These are phyloP conservation scores for Colletotrichum truncatum DNA, from an alignment of 2,329 filamentous ascomycete species.

Conservation along the genomic window DNA sequence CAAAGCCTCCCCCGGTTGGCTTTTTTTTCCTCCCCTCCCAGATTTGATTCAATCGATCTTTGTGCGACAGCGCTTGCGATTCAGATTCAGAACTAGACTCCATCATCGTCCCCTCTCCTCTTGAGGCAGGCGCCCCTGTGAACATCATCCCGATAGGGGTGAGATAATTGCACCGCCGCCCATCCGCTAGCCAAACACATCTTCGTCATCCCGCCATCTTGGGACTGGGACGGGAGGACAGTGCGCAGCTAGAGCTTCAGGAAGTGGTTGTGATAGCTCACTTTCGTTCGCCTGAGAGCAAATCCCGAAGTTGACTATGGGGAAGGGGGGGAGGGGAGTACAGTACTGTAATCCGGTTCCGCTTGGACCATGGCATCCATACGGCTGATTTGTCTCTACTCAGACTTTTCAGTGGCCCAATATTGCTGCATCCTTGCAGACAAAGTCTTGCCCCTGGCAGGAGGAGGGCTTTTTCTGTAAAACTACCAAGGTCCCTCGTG, in stretches of 20 bases:
- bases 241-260: not conserved
- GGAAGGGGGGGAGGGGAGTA: too few relatives aligned
- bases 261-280: not conserved
- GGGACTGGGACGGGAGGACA: constrained; percentile 10
- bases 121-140: not conserved
- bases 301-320: constrained; percentile 6
- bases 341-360: too few relatives aligned
- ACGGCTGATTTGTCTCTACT: constrained; percentile 11
- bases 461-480: constrained; percentile 11
- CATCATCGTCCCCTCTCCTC: not conserved
- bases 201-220: constrained; percentile 4
- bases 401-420: constrained; percentile 19
- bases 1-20: not conserved
- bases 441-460: constrained; percentile 16
- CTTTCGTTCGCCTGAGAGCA: not conserved
- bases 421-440: constrained; percentile 27
- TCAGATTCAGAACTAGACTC: constrained; percentile 4
- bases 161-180: not conserved
- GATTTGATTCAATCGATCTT: constrained; percentile 16
- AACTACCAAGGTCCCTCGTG: not conserved
- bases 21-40: not conserved
- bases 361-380: constrained; percentile 7
- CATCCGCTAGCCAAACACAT: not conserved
- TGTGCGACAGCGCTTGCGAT: constrained; percentile 13
- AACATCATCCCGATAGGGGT: not conserved